Percentiles rank a stretch among this genome's conserved stretches.
Evolutionary conservation across 2,329 filamentous ascomycete species (phyloP).

Genomic region (Calycina herbarum): DNA sequence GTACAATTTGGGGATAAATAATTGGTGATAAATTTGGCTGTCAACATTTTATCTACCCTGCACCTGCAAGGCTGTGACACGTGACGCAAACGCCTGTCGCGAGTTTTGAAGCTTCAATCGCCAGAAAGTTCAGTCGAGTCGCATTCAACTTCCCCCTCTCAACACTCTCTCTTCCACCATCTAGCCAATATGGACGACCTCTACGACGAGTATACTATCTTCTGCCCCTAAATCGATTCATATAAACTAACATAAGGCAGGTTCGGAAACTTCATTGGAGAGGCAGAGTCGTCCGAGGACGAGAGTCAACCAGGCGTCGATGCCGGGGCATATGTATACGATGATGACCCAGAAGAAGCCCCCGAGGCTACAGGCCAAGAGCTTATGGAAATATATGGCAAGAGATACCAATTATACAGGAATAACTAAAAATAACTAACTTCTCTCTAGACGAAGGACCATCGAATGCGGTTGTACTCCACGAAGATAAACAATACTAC

Average conservation of each 20-base stretch:
- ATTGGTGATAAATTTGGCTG: neutral
- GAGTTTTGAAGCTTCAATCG: conserved; percentile 29
- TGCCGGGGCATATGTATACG: conserved; percentile 77
- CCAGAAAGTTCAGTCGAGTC: conserved; percentile 18
- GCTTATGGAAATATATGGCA: conserved; percentile 90
- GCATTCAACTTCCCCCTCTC: conserved; percentile 18
- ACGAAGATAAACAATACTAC: conserved; percentile 99
- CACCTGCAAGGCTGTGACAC: conserved; percentile 25
- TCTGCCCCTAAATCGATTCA: conserved; percentile 7
- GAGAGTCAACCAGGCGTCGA: conserved; percentile 78
- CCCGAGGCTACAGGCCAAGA: conserved; percentile 71
- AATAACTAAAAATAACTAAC: conserved; percentile 31
- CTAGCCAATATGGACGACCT: conserved; percentile 76
- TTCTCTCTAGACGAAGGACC: conserved; percentile 67
- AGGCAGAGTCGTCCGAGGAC: conserved; percentile 83
- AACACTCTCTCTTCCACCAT: conserved; percentile 11
- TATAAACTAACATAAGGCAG: conserved; percentile 46
- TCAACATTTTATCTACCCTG: neutral
- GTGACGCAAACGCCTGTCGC: conserved; percentile 22
- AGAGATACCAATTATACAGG: conserved; percentile 25
- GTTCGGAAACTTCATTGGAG: conserved; percentile 98
- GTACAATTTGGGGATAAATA: neutral
- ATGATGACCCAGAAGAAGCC: conserved; percentile 64
- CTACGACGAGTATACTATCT: conserved; percentile 77
- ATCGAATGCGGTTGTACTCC: conserved; percentile 94